Conservation (phyloP, 306 rosid species). For the Fragaria ananassa region DNA sequence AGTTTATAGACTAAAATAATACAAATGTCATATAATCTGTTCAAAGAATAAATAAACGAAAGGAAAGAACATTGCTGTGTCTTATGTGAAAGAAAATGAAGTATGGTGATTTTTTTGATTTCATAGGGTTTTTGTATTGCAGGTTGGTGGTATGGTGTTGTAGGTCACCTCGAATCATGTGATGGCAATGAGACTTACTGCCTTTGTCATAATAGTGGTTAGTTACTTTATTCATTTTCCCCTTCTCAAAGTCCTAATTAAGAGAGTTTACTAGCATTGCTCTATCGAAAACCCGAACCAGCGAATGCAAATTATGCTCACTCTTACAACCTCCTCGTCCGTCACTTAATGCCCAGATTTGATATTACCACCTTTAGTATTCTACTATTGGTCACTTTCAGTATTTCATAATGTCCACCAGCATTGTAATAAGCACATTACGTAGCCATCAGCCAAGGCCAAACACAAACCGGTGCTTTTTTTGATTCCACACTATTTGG, state of each 20-base stretch:
- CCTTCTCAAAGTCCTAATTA: neutral
- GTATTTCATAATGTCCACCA: too few relatives aligned
- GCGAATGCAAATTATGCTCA: too few relatives aligned
- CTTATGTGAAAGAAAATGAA: neutral
- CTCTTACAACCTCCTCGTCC: too few relatives aligned
- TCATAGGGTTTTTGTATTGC: conserved; percentile 40
- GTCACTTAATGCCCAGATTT: too few relatives aligned
- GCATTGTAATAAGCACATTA: too few relatives aligned
- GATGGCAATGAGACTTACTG: conserved; percentile 71
- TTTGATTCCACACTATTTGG: conserved; percentile 20
- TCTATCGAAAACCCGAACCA: neutral
- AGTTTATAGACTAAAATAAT: neutral
- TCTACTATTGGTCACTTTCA: too few relatives aligned
- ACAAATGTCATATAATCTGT: too few relatives aligned
- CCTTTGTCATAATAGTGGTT: conserved; percentile 69
- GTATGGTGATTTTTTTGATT: conserved; percentile 4
- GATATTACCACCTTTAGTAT: too few relatives aligned
- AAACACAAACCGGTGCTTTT: conserved; percentile 11
- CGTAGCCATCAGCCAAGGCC: too few relatives aligned
- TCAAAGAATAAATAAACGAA: neutral
- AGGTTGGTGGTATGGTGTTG: conserved; percentile 99
- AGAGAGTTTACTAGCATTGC: neutral
- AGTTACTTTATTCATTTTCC: conserved; percentile 39
- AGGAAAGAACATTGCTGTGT: too few relatives aligned
- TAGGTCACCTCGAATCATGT: conserved; percentile 90